Conservation (phyloP, 352 stramenopile genomes). For the Hyaloperonospora brassicae region DNA sequence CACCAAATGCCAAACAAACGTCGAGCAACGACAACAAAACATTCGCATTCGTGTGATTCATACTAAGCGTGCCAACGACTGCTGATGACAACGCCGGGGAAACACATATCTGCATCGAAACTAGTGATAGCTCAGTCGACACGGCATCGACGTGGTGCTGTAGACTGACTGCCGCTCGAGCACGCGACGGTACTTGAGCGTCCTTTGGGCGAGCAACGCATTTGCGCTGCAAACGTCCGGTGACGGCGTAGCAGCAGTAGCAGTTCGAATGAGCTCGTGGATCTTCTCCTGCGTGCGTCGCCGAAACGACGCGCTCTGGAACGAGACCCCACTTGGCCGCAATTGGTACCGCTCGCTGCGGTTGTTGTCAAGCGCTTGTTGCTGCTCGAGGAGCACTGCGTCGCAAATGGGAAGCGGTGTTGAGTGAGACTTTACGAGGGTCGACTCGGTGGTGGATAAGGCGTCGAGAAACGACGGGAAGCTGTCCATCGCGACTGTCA, state of each 20-base stretch:
- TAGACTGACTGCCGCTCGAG: conserved; percentile 15
- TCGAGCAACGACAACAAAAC: too few relatives aligned
- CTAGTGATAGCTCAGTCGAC: neutral
- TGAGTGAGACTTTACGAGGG: too few relatives aligned
- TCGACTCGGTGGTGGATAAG: too few relatives aligned
- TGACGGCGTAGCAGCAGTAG: too few relatives aligned
- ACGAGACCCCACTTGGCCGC: conserved; percentile 18
- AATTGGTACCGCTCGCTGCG: conserved; percentile 6
- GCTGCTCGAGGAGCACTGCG: neutral
- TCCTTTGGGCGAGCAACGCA: conserved; percentile 35
- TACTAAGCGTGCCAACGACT: too few relatives aligned
- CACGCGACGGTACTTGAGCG: conserved; percentile 43
- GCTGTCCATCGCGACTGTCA: too few relatives aligned
- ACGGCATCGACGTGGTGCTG: neutral
- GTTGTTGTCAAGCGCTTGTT: neutral
- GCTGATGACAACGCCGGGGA: too few relatives aligned
- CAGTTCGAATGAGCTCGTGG: neutral
- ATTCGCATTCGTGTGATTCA: too few relatives aligned
- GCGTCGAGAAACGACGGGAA: too few relatives aligned
- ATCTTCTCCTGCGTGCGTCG: conserved; percentile 26
- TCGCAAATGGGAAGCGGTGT: too few relatives aligned
- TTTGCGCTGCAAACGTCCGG: conserved; percentile 17
- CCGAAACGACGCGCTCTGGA: conserved; percentile 31
- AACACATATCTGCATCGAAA: too few relatives aligned
- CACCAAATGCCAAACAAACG: too few relatives aligned